These are phyloP conservation scores for Talaromyces sp. DNA, from an alignment of 2,329 filamentous ascomycete genomes.

Conservation along the genomic window DNA sequence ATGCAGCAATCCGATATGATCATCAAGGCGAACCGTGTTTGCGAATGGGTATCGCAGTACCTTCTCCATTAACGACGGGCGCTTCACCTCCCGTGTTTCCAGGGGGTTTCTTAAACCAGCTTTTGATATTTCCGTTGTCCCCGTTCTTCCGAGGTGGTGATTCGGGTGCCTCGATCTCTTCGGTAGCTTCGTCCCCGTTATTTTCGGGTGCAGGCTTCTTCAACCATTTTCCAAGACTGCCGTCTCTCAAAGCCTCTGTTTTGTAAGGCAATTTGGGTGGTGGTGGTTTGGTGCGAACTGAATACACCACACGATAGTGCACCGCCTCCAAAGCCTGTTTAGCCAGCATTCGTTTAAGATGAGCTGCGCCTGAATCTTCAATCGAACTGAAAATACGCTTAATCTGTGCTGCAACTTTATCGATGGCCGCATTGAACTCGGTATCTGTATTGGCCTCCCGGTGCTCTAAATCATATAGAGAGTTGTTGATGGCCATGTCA, in stretches of 20 bases:
- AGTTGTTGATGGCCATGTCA: constrained; percentile 74
- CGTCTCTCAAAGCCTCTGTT: constrained; percentile 15
- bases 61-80: neutral
- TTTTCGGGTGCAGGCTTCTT: neutral
- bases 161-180: too few species aligned
- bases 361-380: constrained; percentile 71
- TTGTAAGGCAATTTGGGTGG: constrained; percentile 53
- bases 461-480: constrained; percentile 40
- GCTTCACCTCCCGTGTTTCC: neutral
- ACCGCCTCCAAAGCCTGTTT: constrained; percentile 76
- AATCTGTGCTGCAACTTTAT: constrained; percentile 64
- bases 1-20: neutral
- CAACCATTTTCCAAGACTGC: constrained; percentile 17
- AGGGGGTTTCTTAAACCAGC: neutral
- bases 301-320: constrained; percentile 71
- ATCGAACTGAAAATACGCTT: constrained; percentile 64
- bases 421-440: constrained; percentile 71
- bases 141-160: too few species aligned
- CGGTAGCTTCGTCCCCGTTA: too few species aligned
- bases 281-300: constrained; percentile 66
- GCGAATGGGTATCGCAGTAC: constrained; percentile 11
- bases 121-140: too few species aligned
- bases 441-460: constrained; percentile 40
- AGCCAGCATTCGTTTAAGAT: constrained; percentile 72
- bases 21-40: neutral